phyloP scores from a whole-genome alignment of 257 asterid species.

The Ilex aquifolium region DNA sequence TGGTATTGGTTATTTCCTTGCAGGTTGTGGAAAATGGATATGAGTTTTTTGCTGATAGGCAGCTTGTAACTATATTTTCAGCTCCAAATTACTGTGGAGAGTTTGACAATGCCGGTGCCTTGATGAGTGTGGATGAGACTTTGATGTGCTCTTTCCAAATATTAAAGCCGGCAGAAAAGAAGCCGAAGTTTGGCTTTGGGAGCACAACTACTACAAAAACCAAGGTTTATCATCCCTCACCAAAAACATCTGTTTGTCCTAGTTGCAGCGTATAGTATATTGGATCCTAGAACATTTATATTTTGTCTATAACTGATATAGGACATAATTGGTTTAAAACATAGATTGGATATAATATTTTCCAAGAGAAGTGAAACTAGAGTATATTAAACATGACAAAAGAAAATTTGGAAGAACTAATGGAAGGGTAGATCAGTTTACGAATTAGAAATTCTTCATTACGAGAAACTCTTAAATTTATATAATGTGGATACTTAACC shows the following conservation, averaged over 20 bases:
- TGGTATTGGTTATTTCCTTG: too few relatives aligned
- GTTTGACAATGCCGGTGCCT: constrained; percentile 75
- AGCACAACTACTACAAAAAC: constrained; percentile 48
- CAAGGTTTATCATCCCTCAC: constrained; percentile 32
- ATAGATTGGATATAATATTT: constrained; percentile 1
- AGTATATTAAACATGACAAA: too few relatives aligned
- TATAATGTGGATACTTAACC: too few relatives aligned
- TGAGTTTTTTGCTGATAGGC: constrained; percentile 82
- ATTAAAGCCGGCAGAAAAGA: constrained; percentile 70
- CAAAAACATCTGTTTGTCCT: too few relatives aligned
- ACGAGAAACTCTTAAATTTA: too few relatives aligned
- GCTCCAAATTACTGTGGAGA: constrained; percentile 87
- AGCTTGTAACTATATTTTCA: constrained; percentile 69
- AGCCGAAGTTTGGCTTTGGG: constrained; percentile 64
- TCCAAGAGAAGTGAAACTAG: too few relatives aligned
- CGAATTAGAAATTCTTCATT: too few relatives aligned
- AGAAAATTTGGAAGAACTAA: too few relatives aligned
- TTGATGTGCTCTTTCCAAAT: constrained; percentile 87
- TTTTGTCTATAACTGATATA: too few relatives aligned
- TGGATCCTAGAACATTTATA: too few relatives aligned
- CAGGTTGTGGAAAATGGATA: constrained; percentile 67
- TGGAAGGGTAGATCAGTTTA: too few relatives aligned
- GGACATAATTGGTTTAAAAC: not conserved
- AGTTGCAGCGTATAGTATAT: not conserved
- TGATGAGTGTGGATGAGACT: constrained; percentile 87